A percentile compares a stretch with the other conserved stretches of the same genome.
These are phyloP conservation scores for Linderina pennispora DNA, from an alignment of 192 early-diverging fungal genomes.

Conservation along the genomic window DNA sequence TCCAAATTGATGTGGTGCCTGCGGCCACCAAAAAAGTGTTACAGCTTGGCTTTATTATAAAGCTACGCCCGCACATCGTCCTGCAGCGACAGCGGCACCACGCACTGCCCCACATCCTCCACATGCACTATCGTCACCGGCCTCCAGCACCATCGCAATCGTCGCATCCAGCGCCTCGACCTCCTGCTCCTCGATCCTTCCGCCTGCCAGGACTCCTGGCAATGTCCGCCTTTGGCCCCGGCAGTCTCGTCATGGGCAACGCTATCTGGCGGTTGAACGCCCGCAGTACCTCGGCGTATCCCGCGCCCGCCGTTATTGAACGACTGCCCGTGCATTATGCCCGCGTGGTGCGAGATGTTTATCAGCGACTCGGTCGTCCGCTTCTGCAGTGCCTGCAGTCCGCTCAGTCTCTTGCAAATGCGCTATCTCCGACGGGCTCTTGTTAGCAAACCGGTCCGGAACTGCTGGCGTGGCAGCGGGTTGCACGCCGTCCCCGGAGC, in stretches of 20 bases:
- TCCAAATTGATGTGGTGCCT: no score
- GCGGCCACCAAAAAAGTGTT: no score
- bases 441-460: conserved; percentile 37
- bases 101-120: conserved; percentile 23
- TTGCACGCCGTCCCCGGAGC: no score
- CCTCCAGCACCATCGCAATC: no score
- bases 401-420: conserved; percentile 31
- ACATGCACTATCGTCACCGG: conserved; percentile 13
- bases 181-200: no score
- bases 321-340: conserved; percentile 20
- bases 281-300: no score
- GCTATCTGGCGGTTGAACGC: no score
- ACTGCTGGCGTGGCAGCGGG: no score
- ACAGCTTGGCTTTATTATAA: no score
- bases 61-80: no score
- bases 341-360: conserved; percentile 30
- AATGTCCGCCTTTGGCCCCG: conserved; percentile 14
- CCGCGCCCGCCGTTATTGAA: conserved; percentile 15
- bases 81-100: conserved; percentile 33
- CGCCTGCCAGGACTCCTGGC: no score
- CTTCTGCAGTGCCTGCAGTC: conserved; percentile 30
- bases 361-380: conserved; percentile 41
- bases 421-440: conserved; percentile 21
- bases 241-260: conserved; percentile 26
- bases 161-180: no score